These are phyloP conservation scores for Microsporum audouinii DNA, from an alignment of 2,329 filamentous ascomycete genomes.

Conservation along the genomic window DNA sequence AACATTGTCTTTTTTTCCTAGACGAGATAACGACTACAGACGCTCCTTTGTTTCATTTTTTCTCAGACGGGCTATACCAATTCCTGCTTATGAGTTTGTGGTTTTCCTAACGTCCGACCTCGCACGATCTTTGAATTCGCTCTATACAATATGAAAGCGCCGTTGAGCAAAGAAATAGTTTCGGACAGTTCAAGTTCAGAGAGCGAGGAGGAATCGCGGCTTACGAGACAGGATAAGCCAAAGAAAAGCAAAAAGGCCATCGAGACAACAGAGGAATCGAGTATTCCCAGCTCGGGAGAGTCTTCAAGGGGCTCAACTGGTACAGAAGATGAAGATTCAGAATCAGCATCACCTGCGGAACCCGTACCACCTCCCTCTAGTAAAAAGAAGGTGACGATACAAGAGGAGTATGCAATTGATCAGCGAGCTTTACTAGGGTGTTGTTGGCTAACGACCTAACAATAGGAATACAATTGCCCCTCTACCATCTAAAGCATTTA, in stretches of 20 bases:
- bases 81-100: background rate
- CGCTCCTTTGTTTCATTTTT: background rate
- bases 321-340: constrained; percentile 5
- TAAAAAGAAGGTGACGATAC: constrained; percentile 10
- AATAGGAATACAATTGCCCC: constrained; percentile 2
- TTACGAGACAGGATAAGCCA: background rate
- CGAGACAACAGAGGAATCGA: constrained; percentile 7
- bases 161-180: constrained; percentile 17
- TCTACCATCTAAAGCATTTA: constrained; percentile 28
- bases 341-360: background rate
- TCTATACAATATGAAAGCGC: constrained; percentile 2
- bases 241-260: background rate
- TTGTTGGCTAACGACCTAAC: background rate
- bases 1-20: background rate
- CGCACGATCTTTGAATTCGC: background rate
- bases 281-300: constrained; percentile 1
- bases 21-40: background rate
- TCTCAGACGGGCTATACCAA: background rate
- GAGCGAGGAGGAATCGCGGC: background rate
- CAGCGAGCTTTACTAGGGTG: background rate
- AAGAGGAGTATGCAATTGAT: constrained; percentile 6
- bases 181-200: constrained; percentile 15
- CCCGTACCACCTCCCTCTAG: background rate
- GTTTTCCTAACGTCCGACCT: background rate
- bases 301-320: constrained; percentile 6